Percentiles rank a stretch among this genome's conserved stretches.
Conservation (phyloP, 345 rosid species). For the Gossypium ekmanianum region DNA sequence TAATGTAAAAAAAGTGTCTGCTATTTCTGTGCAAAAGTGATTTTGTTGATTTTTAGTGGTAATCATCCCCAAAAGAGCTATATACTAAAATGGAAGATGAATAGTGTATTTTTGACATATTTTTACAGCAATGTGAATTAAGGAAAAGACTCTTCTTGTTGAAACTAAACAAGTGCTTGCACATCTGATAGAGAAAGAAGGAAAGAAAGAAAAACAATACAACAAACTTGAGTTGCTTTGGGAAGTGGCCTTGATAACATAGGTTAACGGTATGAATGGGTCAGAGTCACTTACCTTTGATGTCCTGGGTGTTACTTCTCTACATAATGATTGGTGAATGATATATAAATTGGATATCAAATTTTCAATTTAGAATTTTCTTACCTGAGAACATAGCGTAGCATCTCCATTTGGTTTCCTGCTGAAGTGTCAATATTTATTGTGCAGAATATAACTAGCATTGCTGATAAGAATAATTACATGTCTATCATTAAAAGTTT, state of each 20-base stretch:
- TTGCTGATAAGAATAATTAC: not conserved
- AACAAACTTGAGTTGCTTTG: not conserved
- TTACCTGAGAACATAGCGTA: not conserved
- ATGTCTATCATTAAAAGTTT: not conserved
- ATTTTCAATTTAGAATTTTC: not conserved
- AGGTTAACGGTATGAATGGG: not conserved
- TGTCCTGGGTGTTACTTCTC: not conserved
- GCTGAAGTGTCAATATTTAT: not conserved
- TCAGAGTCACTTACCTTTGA: not conserved
- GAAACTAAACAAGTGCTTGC: not conserved
- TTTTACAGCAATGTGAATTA: not conserved
- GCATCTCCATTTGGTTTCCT: not conserved
- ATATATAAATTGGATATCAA: not conserved
- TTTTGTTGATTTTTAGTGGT: not conserved
- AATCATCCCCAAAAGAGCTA: not conserved
- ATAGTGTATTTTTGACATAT: not conserved
- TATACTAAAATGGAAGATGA: not conserved
- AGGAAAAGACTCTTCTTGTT: not conserved
- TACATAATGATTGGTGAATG: not conserved
- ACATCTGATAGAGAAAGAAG: not conserved
- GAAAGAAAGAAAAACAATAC: not conserved
- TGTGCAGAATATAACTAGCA: not conserved
- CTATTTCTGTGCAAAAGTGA: not conserved
- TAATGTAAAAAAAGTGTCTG: not conserved
- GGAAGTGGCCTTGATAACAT: not conserved